Percentiles rank a stretch among this genome's conserved stretches.
Evolutionary conservation across 768 basidiomycete genomes (phyloP).

Genomic region (Lactarius sp.): DNA sequence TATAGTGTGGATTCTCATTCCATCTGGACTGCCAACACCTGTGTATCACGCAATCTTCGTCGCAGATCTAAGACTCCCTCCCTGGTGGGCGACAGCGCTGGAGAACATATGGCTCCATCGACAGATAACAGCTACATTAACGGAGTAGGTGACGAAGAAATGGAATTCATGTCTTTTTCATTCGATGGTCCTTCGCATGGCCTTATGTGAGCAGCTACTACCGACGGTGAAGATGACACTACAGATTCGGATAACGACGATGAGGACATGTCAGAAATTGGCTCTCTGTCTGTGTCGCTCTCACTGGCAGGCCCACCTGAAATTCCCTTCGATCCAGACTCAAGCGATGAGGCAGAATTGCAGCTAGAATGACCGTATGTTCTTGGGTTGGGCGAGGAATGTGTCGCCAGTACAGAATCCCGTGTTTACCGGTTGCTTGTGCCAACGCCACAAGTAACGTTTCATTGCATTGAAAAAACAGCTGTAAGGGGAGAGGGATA

Average conservation of each 20-base stretch:
- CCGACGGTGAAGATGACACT: slow-evolving; percentile 31
- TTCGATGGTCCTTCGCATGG: slow-evolving; percentile 57
- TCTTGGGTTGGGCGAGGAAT: too few relatives aligned
- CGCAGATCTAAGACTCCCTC: slow-evolving; percentile 30
- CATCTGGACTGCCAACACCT: too few relatives aligned
- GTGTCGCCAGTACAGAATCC: too few relatives aligned
- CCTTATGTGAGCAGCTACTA: slow-evolving; percentile 30
- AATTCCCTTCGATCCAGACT: slow-evolving; percentile 13
- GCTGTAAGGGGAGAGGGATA: too few relatives aligned
- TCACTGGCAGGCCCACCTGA: slow-evolving; percentile 21
- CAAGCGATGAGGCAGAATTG: slow-evolving; percentile 13
- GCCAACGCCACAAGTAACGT: too few relatives aligned
- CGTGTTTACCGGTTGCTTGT: too few relatives aligned
- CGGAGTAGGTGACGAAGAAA: slow-evolving; percentile 57
- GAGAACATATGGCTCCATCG: slow-evolving; percentile 10
- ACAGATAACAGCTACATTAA: slow-evolving; percentile 38
- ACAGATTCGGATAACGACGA: slow-evolving; percentile 40
- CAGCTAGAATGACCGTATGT: too few relatives aligned
- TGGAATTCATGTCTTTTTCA: slow-evolving; percentile 65
- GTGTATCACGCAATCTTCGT: too few relatives aligned
- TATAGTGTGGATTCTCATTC: too few relatives aligned
- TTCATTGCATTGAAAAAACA: too few relatives aligned
- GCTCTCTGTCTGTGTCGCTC: slow-evolving; percentile 24
- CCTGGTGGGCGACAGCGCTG: slow-evolving; percentile 18
- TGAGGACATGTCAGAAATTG: slow-evolving; percentile 25